Evolutionary conservation across 129 eudicot genomes (phyloP), one percentile per base, ranked within the genome.

Genomic region (Glebionis coronaria): DNA sequence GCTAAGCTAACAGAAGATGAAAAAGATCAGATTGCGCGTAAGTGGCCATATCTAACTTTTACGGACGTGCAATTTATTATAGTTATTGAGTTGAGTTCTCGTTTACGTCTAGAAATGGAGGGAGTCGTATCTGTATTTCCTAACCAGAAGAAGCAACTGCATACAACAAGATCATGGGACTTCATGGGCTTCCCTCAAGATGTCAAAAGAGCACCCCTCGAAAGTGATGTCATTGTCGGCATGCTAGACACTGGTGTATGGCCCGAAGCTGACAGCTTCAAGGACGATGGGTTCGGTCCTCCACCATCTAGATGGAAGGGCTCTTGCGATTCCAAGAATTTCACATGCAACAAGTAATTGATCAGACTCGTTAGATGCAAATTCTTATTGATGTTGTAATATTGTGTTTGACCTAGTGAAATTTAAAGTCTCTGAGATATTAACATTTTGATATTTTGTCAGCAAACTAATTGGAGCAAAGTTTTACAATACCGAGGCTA

Each of bases 121-220:
- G 89, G 77, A 68, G 87, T 88, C 45, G 91, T 88, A n/a, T 85
- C 88, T 1, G 89, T 88, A 56, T 88, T 88, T 19, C 85, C 73
- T 45, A 83, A 77, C 79, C 71, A 47, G 54, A 57, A 13, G 4
- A 75, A 80, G 49, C 65, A 82, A 63, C 87, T 81, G 5, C 96
- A 85, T 52, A 88, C 96, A 10, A 88, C 89, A 69, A 75, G 89
- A 23, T 88, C 92, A 3, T 88, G 92, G 96, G 89, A 88, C 45
- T 88, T 85, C 82, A 66, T 88, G 61, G 85, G 83, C 25, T 79
- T 79, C 51, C 71, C 76, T 53, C 79, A 73, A 55, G 56, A 79
- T 31, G 71, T 75, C 12, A 42, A 51, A 27, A 59, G 84, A 60
- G 47, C 80, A 47, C 25, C 79, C 3, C 77, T 70, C 10, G 84